phyloP scores from a whole-genome alignment of 306 rosid species.

The Arachis hypogaea region DNA sequence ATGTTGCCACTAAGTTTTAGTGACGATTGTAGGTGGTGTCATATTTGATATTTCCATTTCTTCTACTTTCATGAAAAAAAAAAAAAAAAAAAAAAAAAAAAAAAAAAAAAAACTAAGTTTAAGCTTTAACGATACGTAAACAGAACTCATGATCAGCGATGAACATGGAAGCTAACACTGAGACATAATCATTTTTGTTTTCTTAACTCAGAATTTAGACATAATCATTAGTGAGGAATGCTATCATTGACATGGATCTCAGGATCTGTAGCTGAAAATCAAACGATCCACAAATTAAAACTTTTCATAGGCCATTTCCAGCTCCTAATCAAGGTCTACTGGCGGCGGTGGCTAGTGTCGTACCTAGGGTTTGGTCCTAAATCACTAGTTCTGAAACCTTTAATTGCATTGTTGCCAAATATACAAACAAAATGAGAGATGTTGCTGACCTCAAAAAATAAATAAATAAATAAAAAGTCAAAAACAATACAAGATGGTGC shows the following conservation, averaged over 20 bases:
- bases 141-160: no score
- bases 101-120: no score
- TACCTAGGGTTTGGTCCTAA: not conserved
- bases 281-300: not conserved
- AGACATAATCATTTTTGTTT: not conserved
- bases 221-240: not conserved
- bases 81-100: no score
- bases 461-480: no score
- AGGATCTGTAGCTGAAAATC: not conserved
- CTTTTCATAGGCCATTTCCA: not conserved
- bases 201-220: not conserved
- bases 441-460: not conserved
- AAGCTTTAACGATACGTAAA: no score
- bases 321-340: not conserved
- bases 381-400: not conserved
- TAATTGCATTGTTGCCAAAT: not conserved
- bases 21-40: no score
- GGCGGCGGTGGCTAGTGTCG: no score
- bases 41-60: no score
- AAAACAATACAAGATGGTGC: no score
- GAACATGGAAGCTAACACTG: not conserved
- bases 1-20: no score
- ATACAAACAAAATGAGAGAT: not conserved
- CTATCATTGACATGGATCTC: not conserved
- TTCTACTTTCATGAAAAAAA: no score